Base-by-base conservation (phyloP, 257 asterid species). In the Lavandula angustifolia region DNA sequence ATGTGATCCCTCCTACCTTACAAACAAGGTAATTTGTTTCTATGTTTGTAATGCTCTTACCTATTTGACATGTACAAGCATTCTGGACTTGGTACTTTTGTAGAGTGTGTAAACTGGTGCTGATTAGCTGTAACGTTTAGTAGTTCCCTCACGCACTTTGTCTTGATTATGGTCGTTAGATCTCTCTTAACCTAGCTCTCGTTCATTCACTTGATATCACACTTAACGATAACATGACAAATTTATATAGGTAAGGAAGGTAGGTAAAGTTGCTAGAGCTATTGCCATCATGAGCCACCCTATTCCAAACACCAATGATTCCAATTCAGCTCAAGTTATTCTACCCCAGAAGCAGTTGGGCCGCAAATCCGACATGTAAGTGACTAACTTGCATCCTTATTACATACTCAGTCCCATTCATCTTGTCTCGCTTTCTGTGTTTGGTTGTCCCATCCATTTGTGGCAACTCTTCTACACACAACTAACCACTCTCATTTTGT, bases 231-330 rank as follows among this genome's bases (percentile, higher is more conserved):
- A 55, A 51, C 34, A 50, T 50, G 61, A 44, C 43, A 31, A 33
- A 10, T 52, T 41, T 56, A 22, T 69, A 48, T 82, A 91, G 97
- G 91, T 76, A 49, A 78, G 85, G 78, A 91, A 84, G 81, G 92
- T 91, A 44, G 94, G 97, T 65, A 91, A 84, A 76, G 97, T 91
- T 42, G 87, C 96, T 48, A 84, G 96, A 83, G 96, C 96, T 53
- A 87, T 91, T 47, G 96, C 84, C 72, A 91, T 91, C 66, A 88
- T 91, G 98, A 91, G 98, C 84, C 96, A 91, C 72, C 95, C 98
- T 10, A 88, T 91, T 62, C 98, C 98, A 54, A 91, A 73, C 63
- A 91, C 98, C 74, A 86, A 76, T 22, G 95, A 91, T 60, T 91
- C 95, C 59, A 86, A 84, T 67, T 91, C 98, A 64, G 92, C 81